A percentile compares a stretch with the other conserved stretches of the same genome.
Conservation (phyloP, 352 stramenopile species). For the Globisporangium nagaii region DNA sequence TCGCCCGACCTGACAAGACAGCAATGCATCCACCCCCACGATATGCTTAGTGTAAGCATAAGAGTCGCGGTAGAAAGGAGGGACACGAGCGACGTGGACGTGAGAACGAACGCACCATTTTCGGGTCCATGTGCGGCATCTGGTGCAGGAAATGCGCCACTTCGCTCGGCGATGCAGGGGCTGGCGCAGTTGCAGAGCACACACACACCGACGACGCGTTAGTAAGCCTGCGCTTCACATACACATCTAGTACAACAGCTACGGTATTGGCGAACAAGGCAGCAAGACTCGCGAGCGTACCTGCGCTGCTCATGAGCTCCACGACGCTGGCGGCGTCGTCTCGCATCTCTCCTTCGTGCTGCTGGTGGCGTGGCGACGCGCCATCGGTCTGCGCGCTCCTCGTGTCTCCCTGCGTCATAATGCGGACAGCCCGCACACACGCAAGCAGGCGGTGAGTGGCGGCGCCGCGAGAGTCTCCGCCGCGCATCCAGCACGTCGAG, state of each 20-base stretch:
- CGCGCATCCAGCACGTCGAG: no score
- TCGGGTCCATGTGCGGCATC: conserved; percentile 57
- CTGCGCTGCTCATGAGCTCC: conserved; percentile 43
- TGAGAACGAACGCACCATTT: conserved; percentile 33
- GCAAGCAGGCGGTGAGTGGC: not conserved
- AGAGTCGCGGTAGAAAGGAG: no score
- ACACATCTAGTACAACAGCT: not conserved
- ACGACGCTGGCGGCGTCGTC: conserved; percentile 25
- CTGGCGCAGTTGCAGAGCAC: conserved; percentile 12
- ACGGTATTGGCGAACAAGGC: not conserved
- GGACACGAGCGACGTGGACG: no score
- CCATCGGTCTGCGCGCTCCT: not conserved
- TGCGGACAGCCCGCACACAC: not conserved
- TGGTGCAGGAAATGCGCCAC: conserved; percentile 63
- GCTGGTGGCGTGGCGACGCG: not conserved
- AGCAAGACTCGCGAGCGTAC: conserved; percentile 13
- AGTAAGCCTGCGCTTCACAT: no score
- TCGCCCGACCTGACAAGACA: conserved; percentile 38
- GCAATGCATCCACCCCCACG: no score
- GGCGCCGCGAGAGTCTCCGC: no score
- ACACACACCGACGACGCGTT: not conserved
- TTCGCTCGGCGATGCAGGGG: conserved; percentile 37
- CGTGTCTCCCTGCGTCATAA: not conserved
- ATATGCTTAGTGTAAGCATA: no score
- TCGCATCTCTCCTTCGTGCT: conserved; percentile 3